Conservation (phyloP, 2,329 filamentous ascomycete species). For the Colletotrichum brevisporum region DNA sequence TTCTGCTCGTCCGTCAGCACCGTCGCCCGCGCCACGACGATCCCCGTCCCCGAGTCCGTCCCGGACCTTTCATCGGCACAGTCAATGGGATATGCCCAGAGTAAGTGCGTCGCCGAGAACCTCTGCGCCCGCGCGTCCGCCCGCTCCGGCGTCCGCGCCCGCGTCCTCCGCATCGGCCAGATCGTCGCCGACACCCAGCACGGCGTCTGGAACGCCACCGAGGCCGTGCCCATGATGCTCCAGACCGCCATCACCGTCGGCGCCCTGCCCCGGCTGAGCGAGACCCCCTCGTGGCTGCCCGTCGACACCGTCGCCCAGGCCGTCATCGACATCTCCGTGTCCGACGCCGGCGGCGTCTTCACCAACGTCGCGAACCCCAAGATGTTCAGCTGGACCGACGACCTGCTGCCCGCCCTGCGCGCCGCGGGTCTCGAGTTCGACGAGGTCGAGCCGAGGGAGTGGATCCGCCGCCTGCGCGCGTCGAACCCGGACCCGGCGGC, state of each 20-base stretch:
- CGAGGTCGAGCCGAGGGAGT: slow-evolving; percentile 58
- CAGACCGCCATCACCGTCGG: slow-evolving; percentile 59
- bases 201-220: slow-evolving; percentile 66
- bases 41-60: slow-evolving; percentile 52
- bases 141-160: slow-evolving; percentile 48
- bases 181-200: slow-evolving; percentile 61
- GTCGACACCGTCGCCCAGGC: slow-evolving; percentile 60
- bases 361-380: slow-evolving; percentile 64
- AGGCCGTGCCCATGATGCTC: slow-evolving; percentile 68
- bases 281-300: slow-evolving; percentile 61
- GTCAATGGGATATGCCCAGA: slow-evolving; percentile 59
- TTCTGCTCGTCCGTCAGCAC: slow-evolving; percentile 67
- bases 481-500: slow-evolving; percentile 59
- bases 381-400: slow-evolving; percentile 63
- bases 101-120: slow-evolving; percentile 57
- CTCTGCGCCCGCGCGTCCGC: slow-evolving; percentile 53
- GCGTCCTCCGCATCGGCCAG: slow-evolving; percentile 64
- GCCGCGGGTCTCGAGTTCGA: slow-evolving; percentile 61
- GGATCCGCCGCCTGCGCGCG: slow-evolving; percentile 58
- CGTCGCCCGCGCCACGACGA: slow-evolving; percentile 51
- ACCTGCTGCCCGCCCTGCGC: slow-evolving; percentile 64
- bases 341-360: slow-evolving; percentile 51
- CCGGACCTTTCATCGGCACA: slow-evolving; percentile 55
- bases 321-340: slow-evolving; percentile 55
- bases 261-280: slow-evolving; percentile 60